A percentile compares a stretch with the other conserved stretches of the same genome.
Evolutionary conservation across 495 filamentous ascomycete genomes (phyloP).

Genomic region (Pyrenopolyporus hunteri): DNA sequence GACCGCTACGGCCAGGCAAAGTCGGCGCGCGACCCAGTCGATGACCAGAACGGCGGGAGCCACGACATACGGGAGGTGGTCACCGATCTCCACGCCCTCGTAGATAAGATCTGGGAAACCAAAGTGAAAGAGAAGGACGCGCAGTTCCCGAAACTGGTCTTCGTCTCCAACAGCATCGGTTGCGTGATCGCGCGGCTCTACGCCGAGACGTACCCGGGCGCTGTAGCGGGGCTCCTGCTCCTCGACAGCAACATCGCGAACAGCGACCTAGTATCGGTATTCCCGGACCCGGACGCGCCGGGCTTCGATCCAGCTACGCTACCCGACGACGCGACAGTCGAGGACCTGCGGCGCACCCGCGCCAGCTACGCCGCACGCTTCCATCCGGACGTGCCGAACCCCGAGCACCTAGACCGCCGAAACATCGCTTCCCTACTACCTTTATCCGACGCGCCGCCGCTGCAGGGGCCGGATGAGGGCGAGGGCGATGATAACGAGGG

Average conservation of each 20-base stretch:
- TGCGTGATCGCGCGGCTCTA: constrained; percentile 64
- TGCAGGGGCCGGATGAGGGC: too few relatives aligned
- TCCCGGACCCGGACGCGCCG: constrained; percentile 62
- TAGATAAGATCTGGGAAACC: constrained; percentile 45
- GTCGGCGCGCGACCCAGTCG: constrained; percentile 61
- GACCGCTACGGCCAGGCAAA: constrained; percentile 69
- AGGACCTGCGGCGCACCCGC: constrained; percentile 54
- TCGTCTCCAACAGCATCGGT: constrained; percentile 66
- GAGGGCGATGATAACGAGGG: too few relatives aligned
- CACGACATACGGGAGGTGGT: constrained; percentile 59
- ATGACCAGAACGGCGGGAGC: constrained; percentile 45
- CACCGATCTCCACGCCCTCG: constrained; percentile 59
- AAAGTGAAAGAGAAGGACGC: constrained; percentile 12
- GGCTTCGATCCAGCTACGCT: constrained; percentile 53
- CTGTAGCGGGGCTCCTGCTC: constrained; percentile 57
- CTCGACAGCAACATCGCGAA: constrained; percentile 70
- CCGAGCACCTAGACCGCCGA: constrained; percentile 61
- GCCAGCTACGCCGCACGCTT: constrained; percentile 51
- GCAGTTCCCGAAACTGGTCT: constrained; percentile 43
- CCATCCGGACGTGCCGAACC: constrained; percentile 59
- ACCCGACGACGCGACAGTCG: constrained; percentile 51
- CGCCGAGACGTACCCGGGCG: constrained; percentile 52
- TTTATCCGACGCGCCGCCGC: constrained; percentile 50
- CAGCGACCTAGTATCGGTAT: constrained; percentile 62
- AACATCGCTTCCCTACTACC: constrained; percentile 59